Evolutionary conservation across 345 rosid species (phyloP), one percentile per base, ranked within the genome.

Genomic region (Salix udensis): DNA sequence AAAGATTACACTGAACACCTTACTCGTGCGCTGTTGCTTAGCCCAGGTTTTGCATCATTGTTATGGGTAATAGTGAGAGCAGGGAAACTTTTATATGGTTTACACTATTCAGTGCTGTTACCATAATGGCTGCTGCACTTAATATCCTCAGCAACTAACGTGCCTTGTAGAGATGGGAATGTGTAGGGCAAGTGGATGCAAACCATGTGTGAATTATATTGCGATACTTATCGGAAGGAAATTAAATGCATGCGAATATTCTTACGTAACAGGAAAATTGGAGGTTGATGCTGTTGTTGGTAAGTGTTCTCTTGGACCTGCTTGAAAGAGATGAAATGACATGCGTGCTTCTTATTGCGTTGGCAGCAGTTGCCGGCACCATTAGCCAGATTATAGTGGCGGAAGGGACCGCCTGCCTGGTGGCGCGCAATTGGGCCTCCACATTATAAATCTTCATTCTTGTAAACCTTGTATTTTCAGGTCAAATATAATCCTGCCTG

Each of bases 291-390:
- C 19, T 15, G 36, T 3, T 24, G 36, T 23, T 24, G 52, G 40
- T 28, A 11, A 26, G 12, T 61, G 23, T 58, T 60, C 9, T 55
- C n/a, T 14, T 6, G 31, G 39, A 65, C 4, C 48, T 36, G 16
- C 67, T 26, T 67, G 5, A 40, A 61, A 62, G 42, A 21, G n/a
- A 72, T 26, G 68, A 73, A 42, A 39, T n/a, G 67, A 73, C 23
- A 19, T 34, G 48, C 58, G 30, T 58, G 64, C 64, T 73, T 73
- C 68, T 16, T 61, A 2, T 62, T 24, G 69, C 69, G 46, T 13
- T 28, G 60, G 70, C 64, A 16, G 50, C 62, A 48, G 77, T 65
- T 66, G 28, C 4, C 64, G 64, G 31, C 30, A 34, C 58, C 77
- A 48, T n/a, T 48, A 50, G 37, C 15, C 23, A 19, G 12, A 34